Conservation (phyloP, 176 grass and related monocot genomes). For the Triticum timopheevii region DNA sequence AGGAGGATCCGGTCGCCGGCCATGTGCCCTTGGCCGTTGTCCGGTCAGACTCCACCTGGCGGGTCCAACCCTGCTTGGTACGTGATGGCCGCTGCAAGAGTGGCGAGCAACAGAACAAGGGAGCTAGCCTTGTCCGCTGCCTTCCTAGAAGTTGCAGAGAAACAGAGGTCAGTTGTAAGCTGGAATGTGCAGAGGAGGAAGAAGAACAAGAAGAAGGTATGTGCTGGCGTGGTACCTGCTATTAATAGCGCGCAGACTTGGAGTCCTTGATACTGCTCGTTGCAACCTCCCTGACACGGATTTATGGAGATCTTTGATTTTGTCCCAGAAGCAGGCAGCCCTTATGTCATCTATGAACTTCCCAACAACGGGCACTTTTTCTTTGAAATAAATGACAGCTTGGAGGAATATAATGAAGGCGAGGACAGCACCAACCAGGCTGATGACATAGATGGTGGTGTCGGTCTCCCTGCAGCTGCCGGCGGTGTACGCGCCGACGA, state of each 20-base stretch:
- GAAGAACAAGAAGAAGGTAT: not conserved
- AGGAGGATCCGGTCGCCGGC: conserved; percentile 19
- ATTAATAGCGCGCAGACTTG: not conserved
- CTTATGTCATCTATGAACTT: not conserved
- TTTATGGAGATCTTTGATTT: not conserved
- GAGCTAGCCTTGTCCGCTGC: not conserved
- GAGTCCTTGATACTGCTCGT: not conserved
- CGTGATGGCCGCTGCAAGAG: conserved; percentile 34
- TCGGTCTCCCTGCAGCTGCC: conserved; percentile 4
- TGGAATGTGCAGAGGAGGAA: not conserved
- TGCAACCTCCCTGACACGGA: not conserved
- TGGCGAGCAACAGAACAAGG: conserved; percentile 30
- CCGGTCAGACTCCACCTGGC: conserved; percentile 36
- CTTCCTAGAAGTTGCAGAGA: not conserved
- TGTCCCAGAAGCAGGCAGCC: not conserved
- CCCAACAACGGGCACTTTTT: not conserved
- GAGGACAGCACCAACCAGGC: not conserved
- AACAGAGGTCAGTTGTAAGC: not conserved
- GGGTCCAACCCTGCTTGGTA: conserved; percentile 48
- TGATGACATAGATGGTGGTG: not conserved
- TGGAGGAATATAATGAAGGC: not conserved
- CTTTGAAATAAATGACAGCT: too few relatives aligned
- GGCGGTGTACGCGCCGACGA: conserved; percentile 4
- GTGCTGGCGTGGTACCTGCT: not conserved
- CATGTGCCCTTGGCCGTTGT: not conserved